These are phyloP conservation scores for Caryopteris hybrid DNA, from an alignment of 305 asterid genomes.

Conservation along the genomic window DNA sequence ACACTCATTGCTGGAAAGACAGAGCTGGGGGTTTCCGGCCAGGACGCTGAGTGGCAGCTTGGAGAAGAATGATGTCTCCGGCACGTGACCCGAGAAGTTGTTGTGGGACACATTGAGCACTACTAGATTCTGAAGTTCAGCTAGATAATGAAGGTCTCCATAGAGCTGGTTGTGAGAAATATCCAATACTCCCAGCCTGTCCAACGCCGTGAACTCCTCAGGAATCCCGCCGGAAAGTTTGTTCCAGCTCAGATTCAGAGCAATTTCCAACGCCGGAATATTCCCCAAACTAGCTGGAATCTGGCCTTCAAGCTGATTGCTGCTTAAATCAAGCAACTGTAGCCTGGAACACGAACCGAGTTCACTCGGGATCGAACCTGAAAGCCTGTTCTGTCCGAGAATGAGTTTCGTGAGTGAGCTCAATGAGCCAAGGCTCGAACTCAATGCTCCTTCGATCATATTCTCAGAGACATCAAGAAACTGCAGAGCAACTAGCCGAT, in stretches of 20 bases:
- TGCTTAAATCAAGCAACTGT: constrained; percentile 81
- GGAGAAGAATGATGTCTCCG: constrained; percentile 68
- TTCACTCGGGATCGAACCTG: constrained; percentile 62
- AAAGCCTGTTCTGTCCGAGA: constrained; percentile 54
- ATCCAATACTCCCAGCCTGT: constrained; percentile 73
- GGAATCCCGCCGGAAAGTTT: constrained; percentile 67
- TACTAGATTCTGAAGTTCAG: constrained; percentile 73
- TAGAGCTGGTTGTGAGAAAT: constrained; percentile 77
- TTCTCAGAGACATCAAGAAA: constrained; percentile 76
- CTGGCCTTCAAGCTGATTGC: constrained; percentile 55
- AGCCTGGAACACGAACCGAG: constrained; percentile 71
- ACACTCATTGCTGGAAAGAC: constrained; percentile 60
- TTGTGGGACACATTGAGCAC: constrained; percentile 74
- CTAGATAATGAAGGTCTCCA: constrained; percentile 66
- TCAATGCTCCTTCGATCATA: constrained; percentile 58
- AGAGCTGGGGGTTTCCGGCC: constrained; percentile 54
- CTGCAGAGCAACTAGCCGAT: constrained; percentile 52
- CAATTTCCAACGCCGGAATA: constrained; percentile 71
- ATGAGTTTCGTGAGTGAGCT: constrained; percentile 74
- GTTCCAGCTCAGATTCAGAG: constrained; percentile 80
- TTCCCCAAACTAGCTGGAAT: constrained; percentile 74
- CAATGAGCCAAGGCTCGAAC: constrained; percentile 59
- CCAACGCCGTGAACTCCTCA: constrained; percentile 55
- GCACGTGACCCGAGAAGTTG: constrained; percentile 78
- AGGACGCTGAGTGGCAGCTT: constrained; percentile 69